Evolutionary conservation across 1,284 basidiomycete species (phyloP).

Genomic region (Pholiota adiposa): DNA sequence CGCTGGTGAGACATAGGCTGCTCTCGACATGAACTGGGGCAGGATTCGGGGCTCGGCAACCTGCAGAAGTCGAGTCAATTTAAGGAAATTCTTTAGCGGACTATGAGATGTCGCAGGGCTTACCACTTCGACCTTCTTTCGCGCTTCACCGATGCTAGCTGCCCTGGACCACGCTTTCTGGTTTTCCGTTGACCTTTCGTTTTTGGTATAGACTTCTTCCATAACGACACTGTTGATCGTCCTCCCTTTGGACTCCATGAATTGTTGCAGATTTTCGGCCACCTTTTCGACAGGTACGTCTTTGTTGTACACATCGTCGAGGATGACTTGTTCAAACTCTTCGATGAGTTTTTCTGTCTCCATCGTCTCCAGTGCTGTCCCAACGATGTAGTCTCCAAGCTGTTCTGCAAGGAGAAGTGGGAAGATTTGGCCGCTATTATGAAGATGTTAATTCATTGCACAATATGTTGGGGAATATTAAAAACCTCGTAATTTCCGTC

Average conservation of each 20-base stretch:
- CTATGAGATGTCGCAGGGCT: neutral
- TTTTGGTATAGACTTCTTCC: constrained; percentile 26
- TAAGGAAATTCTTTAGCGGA: neutral
- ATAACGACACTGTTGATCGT: constrained; percentile 28
- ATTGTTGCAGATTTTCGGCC: constrained; percentile 24
- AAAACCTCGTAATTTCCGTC: constrained; percentile 26
- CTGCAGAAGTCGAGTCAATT: constrained; percentile 7
- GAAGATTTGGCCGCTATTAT: constrained; percentile 27
- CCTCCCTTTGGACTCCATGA: constrained; percentile 22
- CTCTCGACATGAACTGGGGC: constrained; percentile 4
- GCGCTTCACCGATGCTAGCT: constrained; percentile 26
- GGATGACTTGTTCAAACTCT: constrained; percentile 30
- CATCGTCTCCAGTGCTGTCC: constrained; percentile 30
- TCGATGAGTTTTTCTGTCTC: constrained; percentile 31
- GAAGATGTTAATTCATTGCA: neutral
- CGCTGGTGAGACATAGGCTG: neutral
- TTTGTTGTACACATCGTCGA: constrained; percentile 29
- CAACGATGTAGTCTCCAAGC: constrained; percentile 33
- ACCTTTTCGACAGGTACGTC: constrained; percentile 26
- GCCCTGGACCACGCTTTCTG: constrained; percentile 19
- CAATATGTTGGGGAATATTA: neutral
- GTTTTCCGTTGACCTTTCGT: constrained; percentile 18
- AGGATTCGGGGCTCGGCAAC: constrained; percentile 20
- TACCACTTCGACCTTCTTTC: constrained; percentile 17
- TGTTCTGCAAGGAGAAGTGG: constrained; percentile 31